Evolutionary conservation across 2,329 filamentous ascomycete genomes (phyloP).

Genomic region (Pseudogymnoascus sp.): DNA sequence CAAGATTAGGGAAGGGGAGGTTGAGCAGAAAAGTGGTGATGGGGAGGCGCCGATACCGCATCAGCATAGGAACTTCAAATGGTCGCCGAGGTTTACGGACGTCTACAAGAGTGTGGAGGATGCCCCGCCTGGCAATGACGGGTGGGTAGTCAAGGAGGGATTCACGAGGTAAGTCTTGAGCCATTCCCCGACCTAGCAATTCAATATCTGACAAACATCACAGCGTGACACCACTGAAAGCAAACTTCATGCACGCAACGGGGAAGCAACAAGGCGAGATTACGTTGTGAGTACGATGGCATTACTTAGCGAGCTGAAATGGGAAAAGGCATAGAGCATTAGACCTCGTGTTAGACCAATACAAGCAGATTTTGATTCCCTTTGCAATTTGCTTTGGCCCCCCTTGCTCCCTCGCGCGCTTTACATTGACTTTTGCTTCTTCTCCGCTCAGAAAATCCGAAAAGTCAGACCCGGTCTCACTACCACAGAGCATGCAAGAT

Average conservation of each 20-base stretch:
- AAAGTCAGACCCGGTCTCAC: not conserved
- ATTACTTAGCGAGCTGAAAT: conserved; percentile 14
- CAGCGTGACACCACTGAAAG: conserved; percentile 82
- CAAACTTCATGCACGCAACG: conserved; percentile 79
- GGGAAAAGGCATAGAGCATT: conserved; percentile 15
- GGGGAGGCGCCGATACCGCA: conserved; percentile 36
- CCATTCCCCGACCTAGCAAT: conserved; percentile 1
- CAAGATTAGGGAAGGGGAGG: conserved; percentile 59
- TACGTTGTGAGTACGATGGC: conserved; percentile 63
- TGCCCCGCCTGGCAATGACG: conserved; percentile 75
- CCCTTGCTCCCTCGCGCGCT: not conserved
- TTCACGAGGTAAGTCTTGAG: conserved; percentile 61
- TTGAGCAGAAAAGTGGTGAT: conserved; percentile 33
- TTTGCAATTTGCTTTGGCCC: not conserved
- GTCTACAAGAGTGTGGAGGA: conserved; percentile 82
- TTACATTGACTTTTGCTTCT: not conserved
- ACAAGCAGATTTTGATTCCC: conserved; percentile 11
- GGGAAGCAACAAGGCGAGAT: conserved; percentile 62
- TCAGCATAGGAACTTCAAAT: conserved; percentile 85
- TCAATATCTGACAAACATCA: conserved; percentile 16
- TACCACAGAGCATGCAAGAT: conserved; percentile 14
- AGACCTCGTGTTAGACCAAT: conserved; percentile 28
- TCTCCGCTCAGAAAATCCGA: not conserved
- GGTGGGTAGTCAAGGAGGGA: conserved; percentile 83
- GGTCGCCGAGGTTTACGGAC: conserved; percentile 80